phyloP scores from a whole-genome alignment of 2,329 filamentous ascomycete species.

The Sarocladiaceae sp. region DNA sequence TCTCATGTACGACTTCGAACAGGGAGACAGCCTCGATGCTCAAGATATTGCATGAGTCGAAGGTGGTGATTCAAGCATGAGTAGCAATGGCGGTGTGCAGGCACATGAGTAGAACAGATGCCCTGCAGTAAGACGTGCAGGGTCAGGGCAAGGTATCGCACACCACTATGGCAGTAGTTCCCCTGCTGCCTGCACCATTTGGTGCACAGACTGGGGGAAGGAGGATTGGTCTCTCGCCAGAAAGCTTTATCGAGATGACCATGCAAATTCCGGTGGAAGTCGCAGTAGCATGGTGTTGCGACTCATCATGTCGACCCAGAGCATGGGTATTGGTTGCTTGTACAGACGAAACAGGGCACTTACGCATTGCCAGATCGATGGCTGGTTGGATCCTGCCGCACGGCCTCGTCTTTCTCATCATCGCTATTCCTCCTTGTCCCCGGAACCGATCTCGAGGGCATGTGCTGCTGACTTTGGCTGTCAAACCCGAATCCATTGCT shows the following conservation, averaged over 20 bases:
- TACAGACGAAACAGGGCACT: constrained; percentile 37
- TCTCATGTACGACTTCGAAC: background rate
- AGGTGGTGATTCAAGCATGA: background rate
- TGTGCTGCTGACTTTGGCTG: constrained; percentile 39
- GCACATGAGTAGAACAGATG: background rate
- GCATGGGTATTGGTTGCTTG: background rate
- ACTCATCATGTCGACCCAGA: no score
- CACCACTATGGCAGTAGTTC: no score
- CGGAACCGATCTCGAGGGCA: constrained; percentile 80
- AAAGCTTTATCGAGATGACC: no score
- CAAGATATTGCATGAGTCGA: background rate
- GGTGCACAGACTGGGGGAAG: no score
- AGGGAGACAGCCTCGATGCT: background rate
- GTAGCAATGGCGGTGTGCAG: background rate
- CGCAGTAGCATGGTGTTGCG: no score
- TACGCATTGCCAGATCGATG: constrained; percentile 73
- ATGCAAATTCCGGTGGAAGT: no score
- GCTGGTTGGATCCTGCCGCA: constrained; percentile 62
- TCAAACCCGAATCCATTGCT: constrained; percentile 50
- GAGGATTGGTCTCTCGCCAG: no score
- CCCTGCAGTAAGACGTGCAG: background rate
- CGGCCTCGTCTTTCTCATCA: constrained; percentile 74
- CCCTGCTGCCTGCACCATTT: no score
- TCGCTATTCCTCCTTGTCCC: constrained; percentile 86
- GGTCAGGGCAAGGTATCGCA: constrained; percentile 1